These are phyloP conservation scores for Penicillium sp. DNA, from an alignment of 2,329 filamentous ascomycete genomes.

Conservation along the genomic window DNA sequence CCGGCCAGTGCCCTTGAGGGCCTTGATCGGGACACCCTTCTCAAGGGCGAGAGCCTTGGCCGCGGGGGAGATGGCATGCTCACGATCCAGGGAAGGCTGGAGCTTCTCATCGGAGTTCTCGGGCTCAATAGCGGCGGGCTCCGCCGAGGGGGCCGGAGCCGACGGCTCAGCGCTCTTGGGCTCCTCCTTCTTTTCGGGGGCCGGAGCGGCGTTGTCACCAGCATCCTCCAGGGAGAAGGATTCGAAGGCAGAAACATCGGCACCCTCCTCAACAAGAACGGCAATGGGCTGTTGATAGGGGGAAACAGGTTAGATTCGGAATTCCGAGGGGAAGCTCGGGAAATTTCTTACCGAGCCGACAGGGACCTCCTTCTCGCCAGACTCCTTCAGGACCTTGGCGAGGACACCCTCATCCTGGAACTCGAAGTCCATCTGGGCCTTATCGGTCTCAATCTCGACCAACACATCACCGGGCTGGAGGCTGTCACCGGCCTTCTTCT, in stretches of 20 bases:
- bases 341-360: constrained; percentile 81
- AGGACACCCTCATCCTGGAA: constrained; percentile 97
- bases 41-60: constrained; percentile 83
- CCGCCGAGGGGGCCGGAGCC: constrained; percentile 64
- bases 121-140: constrained; percentile 62
- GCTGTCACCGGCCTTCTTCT: constrained; percentile 91
- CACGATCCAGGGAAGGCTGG: constrained; percentile 80
- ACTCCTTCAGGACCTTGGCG: constrained; percentile 90
- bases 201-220: constrained; percentile 70
- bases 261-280: constrained; percentile 87
- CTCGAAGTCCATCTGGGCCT: constrained; percentile 99
- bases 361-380: constrained; percentile 88
- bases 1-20: constrained; percentile 83
- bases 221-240: constrained; percentile 87
- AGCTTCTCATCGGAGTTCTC: constrained; percentile 74
- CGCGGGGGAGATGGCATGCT: constrained; percentile 69
- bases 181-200: constrained; percentile 63
- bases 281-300: constrained; percentile 75
- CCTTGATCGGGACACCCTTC: constrained; percentile 73
- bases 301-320: constrained; percentile 8
- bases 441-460: constrained; percentile 98
- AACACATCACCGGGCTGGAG: constrained; percentile 91
- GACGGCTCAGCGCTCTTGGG: constrained; percentile 45
- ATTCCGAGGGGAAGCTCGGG: constrained; percentile 18
- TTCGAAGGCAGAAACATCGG: constrained; percentile 84